phyloP scores from a whole-genome alignment of 345 rosid species.

The Sonneratia caseolaris region DNA sequence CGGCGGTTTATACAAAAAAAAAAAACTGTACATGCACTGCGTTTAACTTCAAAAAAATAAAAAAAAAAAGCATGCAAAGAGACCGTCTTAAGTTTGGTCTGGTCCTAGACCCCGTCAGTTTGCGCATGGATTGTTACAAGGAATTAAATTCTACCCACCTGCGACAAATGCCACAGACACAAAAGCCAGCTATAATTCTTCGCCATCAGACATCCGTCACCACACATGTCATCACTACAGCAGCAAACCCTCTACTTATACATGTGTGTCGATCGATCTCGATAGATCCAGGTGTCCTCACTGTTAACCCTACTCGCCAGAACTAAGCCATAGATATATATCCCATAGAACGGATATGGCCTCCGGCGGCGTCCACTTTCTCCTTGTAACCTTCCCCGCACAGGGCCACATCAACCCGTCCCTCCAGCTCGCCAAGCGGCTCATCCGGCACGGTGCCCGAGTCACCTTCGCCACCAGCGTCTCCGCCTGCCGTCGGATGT shows the following conservation, averaged over 20 bases:
- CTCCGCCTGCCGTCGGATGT: slow-evolving; percentile 33
- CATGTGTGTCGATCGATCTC: background rate
- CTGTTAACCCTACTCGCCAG: background rate
- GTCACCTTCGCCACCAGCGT: slow-evolving; percentile 40
- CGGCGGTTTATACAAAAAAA: no score
- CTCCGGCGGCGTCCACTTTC: slow-evolving; percentile 1
- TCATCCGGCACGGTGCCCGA: slow-evolving; percentile 31
- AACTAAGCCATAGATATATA: background rate
- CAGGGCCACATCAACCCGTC: slow-evolving; percentile 68
- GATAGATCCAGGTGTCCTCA: background rate
- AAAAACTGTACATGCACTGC: no score
- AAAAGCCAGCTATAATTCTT: no score
- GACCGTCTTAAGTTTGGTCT: no score
- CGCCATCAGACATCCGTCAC: no score
- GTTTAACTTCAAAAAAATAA: no score
- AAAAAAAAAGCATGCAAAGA: no score
- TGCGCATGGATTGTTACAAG: no score
- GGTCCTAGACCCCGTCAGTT: no score
- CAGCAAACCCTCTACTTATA: background rate
- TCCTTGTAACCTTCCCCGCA: slow-evolving; percentile 16
- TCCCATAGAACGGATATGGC: background rate
- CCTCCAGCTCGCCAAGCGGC: slow-evolving; percentile 50
- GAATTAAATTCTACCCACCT: no score
- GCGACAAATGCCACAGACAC: no score
- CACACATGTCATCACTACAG: no score